Conservation (phyloP, 116 monocot species). For the Papilionanthe hybrid region DNA sequence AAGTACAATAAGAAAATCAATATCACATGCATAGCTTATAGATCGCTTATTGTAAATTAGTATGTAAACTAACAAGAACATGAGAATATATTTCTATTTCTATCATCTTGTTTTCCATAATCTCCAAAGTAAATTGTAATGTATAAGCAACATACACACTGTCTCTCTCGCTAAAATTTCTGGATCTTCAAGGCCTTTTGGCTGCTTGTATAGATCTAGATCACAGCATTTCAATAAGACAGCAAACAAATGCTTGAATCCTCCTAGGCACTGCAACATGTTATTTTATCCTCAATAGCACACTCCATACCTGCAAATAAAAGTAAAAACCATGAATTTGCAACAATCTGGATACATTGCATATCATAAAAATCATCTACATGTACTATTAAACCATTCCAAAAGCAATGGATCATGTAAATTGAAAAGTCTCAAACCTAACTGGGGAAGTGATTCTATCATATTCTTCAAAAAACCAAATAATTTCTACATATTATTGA, state of each 20-base stretch:
- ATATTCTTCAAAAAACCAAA: background rate
- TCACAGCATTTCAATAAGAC: constrained; percentile 71
- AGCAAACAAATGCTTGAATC: constrained; percentile 48
- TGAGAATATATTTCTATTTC: background rate
- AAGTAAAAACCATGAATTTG: background rate
- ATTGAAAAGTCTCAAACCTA: constrained; percentile 3
- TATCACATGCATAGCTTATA: constrained; percentile 8
- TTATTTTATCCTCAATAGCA: constrained; percentile 40
- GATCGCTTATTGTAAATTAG: background rate
- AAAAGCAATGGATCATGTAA: constrained; percentile 17
- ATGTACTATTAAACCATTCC: background rate
- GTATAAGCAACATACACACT: constrained; percentile 58
- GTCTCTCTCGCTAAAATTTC: constrained; percentile 88
- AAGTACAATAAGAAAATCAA: constrained; percentile 9
- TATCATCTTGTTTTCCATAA: background rate
- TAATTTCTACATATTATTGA: background rate
- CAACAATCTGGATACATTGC: background rate
- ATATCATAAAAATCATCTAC: background rate
- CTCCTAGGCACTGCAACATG: constrained; percentile 76
- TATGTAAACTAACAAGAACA: background rate
- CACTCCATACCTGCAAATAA: constrained; percentile 43
- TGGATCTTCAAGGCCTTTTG: constrained; percentile 78
- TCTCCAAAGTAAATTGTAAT: constrained; percentile 1
- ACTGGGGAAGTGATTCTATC: background rate
- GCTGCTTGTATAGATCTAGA: constrained; percentile 54